These are phyloP conservation scores for Ophiostoma himal-ulmi DNA, from an alignment of 2,329 filamentous ascomycete genomes.

Conservation along the genomic window DNA sequence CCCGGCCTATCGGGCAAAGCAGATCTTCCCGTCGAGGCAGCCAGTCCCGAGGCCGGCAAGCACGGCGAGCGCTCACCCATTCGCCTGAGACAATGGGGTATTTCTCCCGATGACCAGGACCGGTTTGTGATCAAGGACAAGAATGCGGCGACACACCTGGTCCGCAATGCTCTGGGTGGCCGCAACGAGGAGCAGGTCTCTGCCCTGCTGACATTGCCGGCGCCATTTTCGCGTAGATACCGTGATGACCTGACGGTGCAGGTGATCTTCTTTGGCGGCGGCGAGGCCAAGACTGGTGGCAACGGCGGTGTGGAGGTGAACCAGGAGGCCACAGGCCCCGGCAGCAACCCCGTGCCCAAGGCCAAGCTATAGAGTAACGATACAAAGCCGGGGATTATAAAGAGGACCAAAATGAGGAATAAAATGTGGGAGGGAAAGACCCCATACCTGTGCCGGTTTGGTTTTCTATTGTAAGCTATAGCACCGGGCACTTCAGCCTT, in stretches of 20 bases:
- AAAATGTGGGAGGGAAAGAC: neutral
- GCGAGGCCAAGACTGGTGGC: conserved; percentile 44
- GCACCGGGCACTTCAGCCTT: neutral
- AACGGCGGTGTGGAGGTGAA: conserved; percentile 75
- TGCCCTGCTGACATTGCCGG: conserved; percentile 82
- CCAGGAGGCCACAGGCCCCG: conserved; percentile 70
- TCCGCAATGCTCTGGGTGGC: conserved; percentile 89
- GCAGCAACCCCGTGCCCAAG: conserved; percentile 26
- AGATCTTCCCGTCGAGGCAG: conserved; percentile 67
- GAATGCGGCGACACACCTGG: conserved; percentile 91
- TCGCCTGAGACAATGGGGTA: conserved; percentile 84
- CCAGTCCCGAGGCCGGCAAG: conserved; percentile 33
- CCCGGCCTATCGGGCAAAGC: conserved; percentile 41
- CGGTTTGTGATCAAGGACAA: conserved; percentile 93
- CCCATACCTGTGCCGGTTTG: neutral
- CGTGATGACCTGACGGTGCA: conserved; percentile 94
- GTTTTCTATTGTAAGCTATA: neutral
- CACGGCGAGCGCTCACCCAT: conserved; percentile 82
- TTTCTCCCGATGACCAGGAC: conserved; percentile 64
- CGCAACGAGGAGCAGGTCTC: conserved; percentile 91
- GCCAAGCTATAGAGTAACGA: conserved; percentile 31
- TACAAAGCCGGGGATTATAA: neutral
- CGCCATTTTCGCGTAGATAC: conserved; percentile 86
- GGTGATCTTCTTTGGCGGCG: conserved; percentile 95
- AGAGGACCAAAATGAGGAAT: neutral